These are phyloP conservation scores for Phalaenopsis hybrid DNA, from an alignment of 116 monocot species.

Conservation along the genomic window DNA sequence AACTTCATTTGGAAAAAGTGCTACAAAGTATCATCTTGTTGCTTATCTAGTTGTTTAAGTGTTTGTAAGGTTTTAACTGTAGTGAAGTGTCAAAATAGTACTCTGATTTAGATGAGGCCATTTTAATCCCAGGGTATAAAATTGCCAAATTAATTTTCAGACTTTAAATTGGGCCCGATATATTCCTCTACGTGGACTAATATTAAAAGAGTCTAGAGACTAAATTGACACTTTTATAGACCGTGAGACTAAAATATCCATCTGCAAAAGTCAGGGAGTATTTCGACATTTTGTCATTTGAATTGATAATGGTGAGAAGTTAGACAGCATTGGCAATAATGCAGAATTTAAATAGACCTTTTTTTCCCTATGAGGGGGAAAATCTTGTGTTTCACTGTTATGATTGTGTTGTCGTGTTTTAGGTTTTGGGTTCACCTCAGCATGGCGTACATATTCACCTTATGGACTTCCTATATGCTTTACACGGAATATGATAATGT, in stretches of 20 bases:
- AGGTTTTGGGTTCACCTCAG: slow-evolving; percentile 74
- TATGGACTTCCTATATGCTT: slow-evolving; percentile 78
- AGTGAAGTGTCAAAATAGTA: too few relatives aligned
- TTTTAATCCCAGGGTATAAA: too few relatives aligned
- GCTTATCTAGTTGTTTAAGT: neutral
- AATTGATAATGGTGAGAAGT: neutral
- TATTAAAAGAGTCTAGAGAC: too few relatives aligned
- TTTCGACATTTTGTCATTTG: too few relatives aligned
- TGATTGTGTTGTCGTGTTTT: slow-evolving; percentile 12
- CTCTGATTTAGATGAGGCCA: too few relatives aligned
- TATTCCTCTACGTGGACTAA: too few relatives aligned
- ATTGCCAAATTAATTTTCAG: too few relatives aligned
- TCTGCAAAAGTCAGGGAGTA: too few relatives aligned
- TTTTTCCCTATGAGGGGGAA: neutral
- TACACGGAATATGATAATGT: slow-evolving; percentile 77
- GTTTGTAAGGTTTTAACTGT: neutral
- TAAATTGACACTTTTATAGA: too few relatives aligned
- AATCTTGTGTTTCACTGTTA: neutral
- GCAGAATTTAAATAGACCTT: neutral
- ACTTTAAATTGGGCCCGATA: too few relatives aligned
- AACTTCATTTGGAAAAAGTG: neutral
- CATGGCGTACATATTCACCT: slow-evolving; percentile 75
- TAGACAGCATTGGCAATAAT: neutral
- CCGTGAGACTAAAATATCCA: too few relatives aligned
- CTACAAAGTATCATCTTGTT: neutral